Evolutionary conservation across 805 yeast species (phyloP).

Genomic region (Maudiozyma saulgeensis): DNA sequence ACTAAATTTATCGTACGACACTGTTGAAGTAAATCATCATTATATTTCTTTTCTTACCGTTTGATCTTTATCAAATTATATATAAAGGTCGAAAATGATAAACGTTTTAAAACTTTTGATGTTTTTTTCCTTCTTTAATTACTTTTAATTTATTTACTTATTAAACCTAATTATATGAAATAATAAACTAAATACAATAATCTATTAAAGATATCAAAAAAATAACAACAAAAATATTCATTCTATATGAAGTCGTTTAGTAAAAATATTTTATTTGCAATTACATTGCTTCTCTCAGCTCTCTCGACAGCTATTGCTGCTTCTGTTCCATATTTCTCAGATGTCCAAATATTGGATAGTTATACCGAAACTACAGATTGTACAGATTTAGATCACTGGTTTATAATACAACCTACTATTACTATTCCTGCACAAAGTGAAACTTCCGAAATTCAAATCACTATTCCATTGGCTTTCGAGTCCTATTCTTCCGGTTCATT

Average conservation of each 20-base stretch:
- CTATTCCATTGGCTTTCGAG: conserved; percentile 19
- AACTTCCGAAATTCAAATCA: conserved; percentile 12
- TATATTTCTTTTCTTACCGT: neutral
- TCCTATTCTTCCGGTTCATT: conserved; percentile 15
- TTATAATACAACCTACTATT: conserved; percentile 20
- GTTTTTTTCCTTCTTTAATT: neutral
- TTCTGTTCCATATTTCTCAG: conserved; percentile 12
- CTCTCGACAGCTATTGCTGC: neutral
- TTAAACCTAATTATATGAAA: too few relatives aligned
- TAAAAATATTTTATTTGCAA: neutral
- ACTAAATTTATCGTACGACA: too few relatives aligned
- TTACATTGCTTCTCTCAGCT: neutral
- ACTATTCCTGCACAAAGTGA: conserved; percentile 14
- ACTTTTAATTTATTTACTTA: neutral
- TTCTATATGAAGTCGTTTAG: neutral
- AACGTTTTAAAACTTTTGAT: neutral
- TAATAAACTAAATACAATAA: neutral
- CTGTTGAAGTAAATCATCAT: too few relatives aligned
- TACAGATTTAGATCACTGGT: conserved; percentile 22
- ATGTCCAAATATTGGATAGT: conserved; percentile 19
- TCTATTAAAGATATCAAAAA: neutral
- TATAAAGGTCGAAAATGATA: too few relatives aligned
- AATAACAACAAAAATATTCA: neutral
- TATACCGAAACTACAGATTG: conserved; percentile 15
- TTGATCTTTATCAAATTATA: neutral